Evolutionary conservation across 2,329 filamentous ascomycete species (phyloP), one percentile per base, ranked within the genome.

Genomic region (Botrytis aclada): DNA sequence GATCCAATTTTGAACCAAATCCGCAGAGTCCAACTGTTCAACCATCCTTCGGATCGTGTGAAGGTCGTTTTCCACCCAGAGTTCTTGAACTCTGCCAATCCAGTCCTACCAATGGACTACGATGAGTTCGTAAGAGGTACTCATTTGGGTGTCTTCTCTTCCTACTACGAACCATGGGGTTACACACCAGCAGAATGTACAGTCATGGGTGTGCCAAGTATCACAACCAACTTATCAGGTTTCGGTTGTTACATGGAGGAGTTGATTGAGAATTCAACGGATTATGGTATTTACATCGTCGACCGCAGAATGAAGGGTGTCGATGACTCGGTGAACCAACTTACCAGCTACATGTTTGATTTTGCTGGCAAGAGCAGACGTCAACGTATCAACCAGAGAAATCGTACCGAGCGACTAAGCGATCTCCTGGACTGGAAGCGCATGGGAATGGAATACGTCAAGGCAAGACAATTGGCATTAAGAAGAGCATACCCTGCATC

Each of bases 211-310:
- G 95, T 99, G 58, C 96, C 96, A 61, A 97, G 94, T 83, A 98
- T 99, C 83, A 98, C 96, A 18, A 98, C 95, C 41, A 99, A 99
- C 83, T 85, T 99, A 62, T 98, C 96, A 10, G 96, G 96, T 32
- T 99, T 99, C 80, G 96, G 96, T 67, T 98, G 96, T 84, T 98
- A 99, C 83, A 99, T 99, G 96, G 96, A 99, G 83, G 96, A 98
- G 83, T 85, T 98, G 77, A 98, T 99, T 77, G 95, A 98, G 84
- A 98, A 98, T 83, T 97, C 95, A 58, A 93, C 92, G 76, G 96
- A 99, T 83, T 98, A 99, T 81, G 96, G 96, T 77, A 98, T 99
- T 83, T 98, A 98, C 86, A 98, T 99, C 82, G 95, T 99, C 63
- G 96, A 99, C 82, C 93, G 96, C 72, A 90, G 96, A 66, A 92